A percentile compares a stretch with the other conserved stretches of the same genome.
phyloP scores from a whole-genome alignment of 345 rosid species.

The Triadica sebifera region DNA sequence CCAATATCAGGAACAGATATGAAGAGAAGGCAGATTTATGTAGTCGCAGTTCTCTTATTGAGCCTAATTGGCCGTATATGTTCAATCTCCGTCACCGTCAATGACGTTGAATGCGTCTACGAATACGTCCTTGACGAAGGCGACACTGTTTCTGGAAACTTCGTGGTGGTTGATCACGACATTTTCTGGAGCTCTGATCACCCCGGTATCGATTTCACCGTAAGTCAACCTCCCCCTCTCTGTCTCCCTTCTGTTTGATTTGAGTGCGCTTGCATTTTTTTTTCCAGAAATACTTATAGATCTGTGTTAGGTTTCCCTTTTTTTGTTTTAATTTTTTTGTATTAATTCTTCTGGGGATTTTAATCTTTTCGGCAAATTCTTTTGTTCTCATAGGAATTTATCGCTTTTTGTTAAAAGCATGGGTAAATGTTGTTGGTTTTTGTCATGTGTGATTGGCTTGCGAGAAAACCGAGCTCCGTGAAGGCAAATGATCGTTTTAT shows the following conservation, averaged over 20 bases:
- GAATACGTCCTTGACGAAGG: slow-evolving; percentile 94
- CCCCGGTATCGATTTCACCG: slow-evolving; percentile 91
- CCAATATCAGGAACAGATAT: slow-evolving; percentile 6
- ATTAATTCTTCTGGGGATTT: neutral
- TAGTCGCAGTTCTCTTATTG: slow-evolving; percentile 34
- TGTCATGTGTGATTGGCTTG: neutral
- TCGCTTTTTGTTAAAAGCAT: neutral
- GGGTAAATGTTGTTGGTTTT: neutral
- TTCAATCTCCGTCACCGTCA: slow-evolving; percentile 84
- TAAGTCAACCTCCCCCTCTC: slow-evolving; percentile 23
- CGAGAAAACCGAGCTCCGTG: neutral
- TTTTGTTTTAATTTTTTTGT: neutral
- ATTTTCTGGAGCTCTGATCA: slow-evolving; percentile 98
- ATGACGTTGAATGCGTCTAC: slow-evolving; percentile 81
- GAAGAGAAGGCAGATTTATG: slow-evolving; percentile 34
- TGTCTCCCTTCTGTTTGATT: neutral
- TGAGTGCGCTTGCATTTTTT: too few relatives aligned
- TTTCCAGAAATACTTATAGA: neutral
- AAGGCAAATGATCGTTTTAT: neutral
- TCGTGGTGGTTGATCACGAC: slow-evolving; percentile 97
- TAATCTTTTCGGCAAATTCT: neutral
- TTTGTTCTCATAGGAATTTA: neutral
- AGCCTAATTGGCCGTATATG: slow-evolving; percentile 43
- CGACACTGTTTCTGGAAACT: slow-evolving; percentile 84
- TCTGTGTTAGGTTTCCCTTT: neutral